These are phyloP conservation scores for Phylloporus scabripes DNA, from an alignment of 768 basidiomycete genomes.

Conservation along the genomic window DNA sequence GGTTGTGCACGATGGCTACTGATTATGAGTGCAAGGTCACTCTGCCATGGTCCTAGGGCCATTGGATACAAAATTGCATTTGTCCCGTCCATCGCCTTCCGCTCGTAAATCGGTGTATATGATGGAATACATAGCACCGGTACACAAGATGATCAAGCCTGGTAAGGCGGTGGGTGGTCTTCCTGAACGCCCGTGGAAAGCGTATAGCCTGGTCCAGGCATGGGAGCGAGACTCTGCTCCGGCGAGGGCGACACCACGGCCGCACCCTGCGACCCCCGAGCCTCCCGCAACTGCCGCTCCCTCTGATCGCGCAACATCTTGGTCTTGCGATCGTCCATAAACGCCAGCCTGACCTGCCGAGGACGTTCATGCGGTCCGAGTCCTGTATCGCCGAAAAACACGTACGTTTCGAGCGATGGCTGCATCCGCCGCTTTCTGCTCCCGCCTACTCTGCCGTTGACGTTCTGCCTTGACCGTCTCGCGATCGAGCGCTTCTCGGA, in stretches of 20 bases:
- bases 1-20: too few relatives aligned
- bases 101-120: background rate
- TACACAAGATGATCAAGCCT: slow-evolving; percentile 4
- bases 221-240: slow-evolving; percentile 1
- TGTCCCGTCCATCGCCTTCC: too few relatives aligned
- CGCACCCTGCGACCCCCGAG: slow-evolving; percentile 26
- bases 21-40: too few relatives aligned
- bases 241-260: background rate
- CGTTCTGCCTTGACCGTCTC: slow-evolving; percentile 47
- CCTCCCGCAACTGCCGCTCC: slow-evolving; percentile 48
- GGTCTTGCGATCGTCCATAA: slow-evolving; percentile 68
- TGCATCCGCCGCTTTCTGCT: slow-evolving; percentile 54
- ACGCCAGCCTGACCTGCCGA: slow-evolving; percentile 67
- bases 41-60: too few relatives aligned
- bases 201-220: slow-evolving; percentile 26
- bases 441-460: slow-evolving; percentile 41
- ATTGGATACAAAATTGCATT: background rate
- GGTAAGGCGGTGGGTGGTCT: slow-evolving; percentile 20
- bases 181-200: slow-evolving; percentile 10
- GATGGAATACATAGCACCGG: background rate
- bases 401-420: slow-evolving; percentile 52
- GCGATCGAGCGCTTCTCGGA: slow-evolving; percentile 56
- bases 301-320: slow-evolving; percentile 51
- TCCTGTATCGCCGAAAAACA: background rate
- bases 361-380: too few relatives aligned